Evolutionary conservation across 352 stramenopile genomes (phyloP), one percentile per base, ranked within the genome.

Genomic region (Phytopythium aichiense): DNA sequence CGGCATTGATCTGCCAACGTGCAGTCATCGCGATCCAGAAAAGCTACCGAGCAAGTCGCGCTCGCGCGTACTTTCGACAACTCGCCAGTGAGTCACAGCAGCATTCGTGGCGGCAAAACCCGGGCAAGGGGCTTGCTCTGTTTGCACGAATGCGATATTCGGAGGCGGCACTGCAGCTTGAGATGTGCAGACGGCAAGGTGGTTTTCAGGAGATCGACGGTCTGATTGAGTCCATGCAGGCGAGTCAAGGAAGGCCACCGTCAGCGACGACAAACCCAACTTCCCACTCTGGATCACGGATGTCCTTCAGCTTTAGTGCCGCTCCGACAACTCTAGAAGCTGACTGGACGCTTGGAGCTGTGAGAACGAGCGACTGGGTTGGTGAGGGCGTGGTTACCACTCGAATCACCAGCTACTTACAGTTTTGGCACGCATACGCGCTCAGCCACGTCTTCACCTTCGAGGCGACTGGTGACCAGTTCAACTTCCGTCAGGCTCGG

Each of bases 381-480:
- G 7, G 13, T 9, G 38, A 38, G 16, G 18, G 20, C 4, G 38
- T 3, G 5, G 23, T 50, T 1, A 40, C 12, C 16, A 15, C 23
- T 18, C 11, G 12, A 25, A 28, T 60, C 28, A 7, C 28, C 28
- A 37, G 38, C 61, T 62, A 56, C 55, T 65, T 86, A 18, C 33
- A 67, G 46, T 88, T 91, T 33, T 91, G 81, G 79, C 68, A 79
- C 25, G 67, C 67, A 16, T 91, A 87, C 53, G 77, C 75, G 8
- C 60, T 82, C 16, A 79, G 75, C 33, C 79, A 89, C 40, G 84
- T 77, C 16, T 64, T 72, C 15, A 65, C 74, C 11, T 91, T 78
- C 50, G 75, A 91, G 48, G 74, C 73, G 2, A 76, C 71, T 22
- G 81, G 81, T 0, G 63, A 79, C n/a, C 25, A 52, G 9, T 52